Conservation (phyloP, 345 rosid species). For the Isatis tinctoria region DNA sequence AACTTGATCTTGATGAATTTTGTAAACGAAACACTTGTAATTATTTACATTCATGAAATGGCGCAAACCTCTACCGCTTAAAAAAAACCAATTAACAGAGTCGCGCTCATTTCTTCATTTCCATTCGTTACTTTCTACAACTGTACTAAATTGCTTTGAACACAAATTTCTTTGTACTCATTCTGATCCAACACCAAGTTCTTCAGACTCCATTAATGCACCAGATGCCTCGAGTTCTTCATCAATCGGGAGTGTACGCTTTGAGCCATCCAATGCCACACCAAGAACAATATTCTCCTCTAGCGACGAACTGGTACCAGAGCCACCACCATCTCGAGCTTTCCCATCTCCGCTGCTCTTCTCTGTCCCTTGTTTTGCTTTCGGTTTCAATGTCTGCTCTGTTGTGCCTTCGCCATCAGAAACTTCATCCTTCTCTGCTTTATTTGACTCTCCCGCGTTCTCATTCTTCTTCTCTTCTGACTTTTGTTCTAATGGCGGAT, state of each 20-base stretch:
- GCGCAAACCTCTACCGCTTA: conserved; percentile 17
- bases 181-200: conserved; percentile 34
- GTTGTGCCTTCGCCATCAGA: conserved; percentile 13
- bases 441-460: conserved; percentile 19
- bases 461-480: conserved; percentile 33
- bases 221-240: conserved; percentile 44
- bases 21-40: not conserved
- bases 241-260: conserved; percentile 85
- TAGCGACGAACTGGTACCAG: conserved; percentile 42
- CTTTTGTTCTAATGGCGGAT: conserved; percentile 4
- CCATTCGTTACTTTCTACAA: conserved; percentile 22
- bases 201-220: conserved; percentile 44
- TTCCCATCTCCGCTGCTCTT: conserved; percentile 14
- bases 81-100: conserved; percentile 15
- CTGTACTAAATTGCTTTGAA: not conserved
- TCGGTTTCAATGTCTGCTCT: conserved; percentile 19
- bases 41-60: conserved; percentile 23
- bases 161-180: not conserved
- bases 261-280: conserved; percentile 85
- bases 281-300: conserved; percentile 88
- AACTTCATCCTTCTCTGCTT: conserved; percentile 23
- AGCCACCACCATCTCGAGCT: conserved; percentile 21
- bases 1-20: not conserved
- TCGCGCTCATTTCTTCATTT: conserved; percentile 22
- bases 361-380: conserved; percentile 22